Evolutionary conservation across 345 rosid genomes (phyloP).

Genomic region (Erysimum cheiranthoides): DNA sequence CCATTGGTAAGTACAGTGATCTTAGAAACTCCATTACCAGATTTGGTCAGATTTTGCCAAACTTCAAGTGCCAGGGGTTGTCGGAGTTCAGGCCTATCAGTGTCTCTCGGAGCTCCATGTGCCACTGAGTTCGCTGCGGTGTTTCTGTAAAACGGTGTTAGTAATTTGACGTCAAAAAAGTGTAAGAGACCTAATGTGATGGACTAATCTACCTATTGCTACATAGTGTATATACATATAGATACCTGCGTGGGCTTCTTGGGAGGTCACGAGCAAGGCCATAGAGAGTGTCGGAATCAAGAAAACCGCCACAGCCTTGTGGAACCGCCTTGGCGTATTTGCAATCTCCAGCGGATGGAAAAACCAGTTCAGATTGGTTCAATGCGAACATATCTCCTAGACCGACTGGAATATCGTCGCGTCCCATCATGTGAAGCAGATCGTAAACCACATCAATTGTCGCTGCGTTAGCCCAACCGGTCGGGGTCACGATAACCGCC

Average conservation of each 20-base stretch:
- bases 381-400: constrained; percentile 67
- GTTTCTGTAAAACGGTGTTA: constrained; percentile 60
- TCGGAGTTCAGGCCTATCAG: constrained; percentile 70
- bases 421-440: constrained; percentile 97
- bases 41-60: constrained; percentile 57
- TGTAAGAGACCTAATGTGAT: neutral
- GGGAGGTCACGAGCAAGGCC: constrained; percentile 87
- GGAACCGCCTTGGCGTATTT: constrained; percentile 75
- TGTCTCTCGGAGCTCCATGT: constrained; percentile 74
- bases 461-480: constrained; percentile 97
- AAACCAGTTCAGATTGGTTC: constrained; percentile 66
- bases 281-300: constrained; percentile 88
- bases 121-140: constrained; percentile 72
- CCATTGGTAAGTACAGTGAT: constrained; percentile 79
- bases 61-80: constrained; percentile 79
- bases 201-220: no score
- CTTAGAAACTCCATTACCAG: constrained; percentile 56
- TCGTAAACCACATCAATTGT: constrained; percentile 84
- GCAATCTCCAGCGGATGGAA: constrained; percentile 72
- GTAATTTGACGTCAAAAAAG: neutral
- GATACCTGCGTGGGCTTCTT: constrained; percentile 82
- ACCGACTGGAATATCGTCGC: constrained; percentile 89
- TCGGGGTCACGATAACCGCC: constrained; percentile 88
- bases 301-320: constrained; percentile 81
- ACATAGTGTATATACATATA: neutral